Conservation (phyloP, 257 asterid genomes). For the Mentha longifolia region DNA sequence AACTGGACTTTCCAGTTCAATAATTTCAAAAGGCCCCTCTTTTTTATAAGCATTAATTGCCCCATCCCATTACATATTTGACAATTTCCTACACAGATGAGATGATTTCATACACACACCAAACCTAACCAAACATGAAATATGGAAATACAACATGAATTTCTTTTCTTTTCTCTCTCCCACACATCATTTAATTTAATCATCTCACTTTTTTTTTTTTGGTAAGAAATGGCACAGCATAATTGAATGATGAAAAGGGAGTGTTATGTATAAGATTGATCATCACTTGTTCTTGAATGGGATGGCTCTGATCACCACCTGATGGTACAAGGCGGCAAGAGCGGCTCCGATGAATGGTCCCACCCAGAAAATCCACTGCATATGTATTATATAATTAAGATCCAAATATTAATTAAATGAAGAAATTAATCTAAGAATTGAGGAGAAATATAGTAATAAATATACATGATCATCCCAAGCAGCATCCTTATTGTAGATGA, state of each 20-base stretch:
- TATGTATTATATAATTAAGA: neutral
- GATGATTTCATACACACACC: too few species aligned
- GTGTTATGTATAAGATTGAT: conserved; percentile 5
- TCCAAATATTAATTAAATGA: too few species aligned
- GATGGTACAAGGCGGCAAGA: conserved; percentile 61
- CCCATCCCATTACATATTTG: conserved; percentile 11
- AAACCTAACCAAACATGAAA: conserved; percentile 26
- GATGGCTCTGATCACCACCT: conserved; percentile 62
- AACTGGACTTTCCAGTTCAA: conserved; percentile 17
- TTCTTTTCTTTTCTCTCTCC: neutral
- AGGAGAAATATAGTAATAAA: too few species aligned
- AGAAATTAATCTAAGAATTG: too few species aligned
- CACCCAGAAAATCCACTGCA: conserved; percentile 77
- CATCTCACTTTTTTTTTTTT: too few species aligned
- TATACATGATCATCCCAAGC: conserved; percentile 59
- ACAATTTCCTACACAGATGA: conserved; percentile 23
- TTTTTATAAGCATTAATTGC: neutral
- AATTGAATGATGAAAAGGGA: conserved; percentile 15
- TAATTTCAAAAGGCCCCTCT: conserved; percentile 24
- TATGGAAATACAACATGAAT: conserved; percentile 18
- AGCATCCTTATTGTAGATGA: conserved; percentile 54
- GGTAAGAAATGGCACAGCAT: neutral
- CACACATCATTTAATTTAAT: neutral
- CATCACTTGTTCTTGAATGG: conserved; percentile 55
- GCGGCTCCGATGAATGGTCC: conserved; percentile 74